phyloP scores from a whole-genome alignment of 2,329 filamentous ascomycete species.

The Westerdykella aurantiaca region DNA sequence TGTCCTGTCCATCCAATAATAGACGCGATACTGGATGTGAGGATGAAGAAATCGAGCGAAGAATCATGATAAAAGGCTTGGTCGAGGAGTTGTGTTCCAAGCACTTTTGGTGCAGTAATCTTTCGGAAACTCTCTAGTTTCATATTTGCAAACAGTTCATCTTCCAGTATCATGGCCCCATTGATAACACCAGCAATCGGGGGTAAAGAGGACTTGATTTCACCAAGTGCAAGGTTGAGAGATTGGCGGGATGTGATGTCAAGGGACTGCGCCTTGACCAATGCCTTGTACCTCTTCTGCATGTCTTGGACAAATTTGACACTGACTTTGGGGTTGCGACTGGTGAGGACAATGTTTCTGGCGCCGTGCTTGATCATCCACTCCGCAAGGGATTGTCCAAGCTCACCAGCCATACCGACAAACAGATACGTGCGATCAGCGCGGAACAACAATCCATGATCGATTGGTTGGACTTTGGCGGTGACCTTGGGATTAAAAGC shows the following conservation, averaged over 20 bases:
- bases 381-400: slow-evolving; percentile 10
- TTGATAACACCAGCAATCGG: slow-evolving; percentile 15
- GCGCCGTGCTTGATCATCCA: slow-evolving; percentile 19
- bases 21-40: slow-evolving; percentile 22
- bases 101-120: slow-evolving; percentile 12
- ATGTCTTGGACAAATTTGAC: not conserved
- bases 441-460: no score
- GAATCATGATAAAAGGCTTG: slow-evolving; percentile 5
- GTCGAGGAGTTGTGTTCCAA: slow-evolving; percentile 12
- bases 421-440: no score
- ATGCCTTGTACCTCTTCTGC: not conserved
- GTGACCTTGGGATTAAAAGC: no score
- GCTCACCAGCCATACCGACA: slow-evolving; percentile 8
- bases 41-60: slow-evolving; percentile 17
- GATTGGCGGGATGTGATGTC: not conserved
- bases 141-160: slow-evolving; percentile 8
- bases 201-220: not conserved
- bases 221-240: not conserved
- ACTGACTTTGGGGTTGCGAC: slow-evolving; percentile 32
- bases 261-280: not conserved
- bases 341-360: slow-evolving; percentile 27
- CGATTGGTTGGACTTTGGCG: no score
- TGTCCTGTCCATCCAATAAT: slow-evolving; percentile 9
- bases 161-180: slow-evolving; percentile 13
- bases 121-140: not conserved